Evolutionary conservation across 2,329 filamentous ascomycete species (phyloP), one percentile per base, ranked within the genome.

Genomic region (Daldinia eschscholtzii): DNA sequence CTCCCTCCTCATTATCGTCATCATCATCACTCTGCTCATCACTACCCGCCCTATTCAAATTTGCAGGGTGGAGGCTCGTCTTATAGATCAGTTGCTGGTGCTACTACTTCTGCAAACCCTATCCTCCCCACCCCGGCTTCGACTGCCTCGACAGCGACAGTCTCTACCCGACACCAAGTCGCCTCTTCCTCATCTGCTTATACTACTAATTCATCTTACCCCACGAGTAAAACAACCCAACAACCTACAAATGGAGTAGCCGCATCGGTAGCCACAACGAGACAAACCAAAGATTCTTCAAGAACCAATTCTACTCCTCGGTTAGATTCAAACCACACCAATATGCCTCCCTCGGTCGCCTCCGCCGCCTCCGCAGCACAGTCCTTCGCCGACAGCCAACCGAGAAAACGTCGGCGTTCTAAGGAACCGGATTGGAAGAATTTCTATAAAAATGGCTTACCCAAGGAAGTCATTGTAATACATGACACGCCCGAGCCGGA

Each of bases 381-480:
- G 30, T 61, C 72, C 5, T 72, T 72, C 44, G 44, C 67, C 70
- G 75, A 78, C 59, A 73, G 78, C 30, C 78, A 80, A 53, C 74
- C 79, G 50, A 79, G 84, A 72, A 89, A 89, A 78, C 83, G 86
- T 72, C 83, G 87, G 72, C 86, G 86, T 67, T 88, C 85, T 70
- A 87, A 86, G 78, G 85, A 89, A 72, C 91, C 92, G 57, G 90
- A 96, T 80, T 96, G 93, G 93, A 85, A 87, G 65, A 88, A 87
- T 71, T 96, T 94, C 77, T 95, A 94, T 80, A 91, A 91, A 78
- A 94, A 95, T 79, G 93, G 93, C 3, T 82, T 94, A 28, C 93
- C 93, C 26, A 91, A 93, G 78, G 93, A 96, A 82, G 89, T 96
- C 77, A 95, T 96, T 76, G 89, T 95, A 75, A 96, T 96, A 75